Conservation (phyloP, 2,329 filamentous ascomycete species). For the Leptographium flavum region DNA sequence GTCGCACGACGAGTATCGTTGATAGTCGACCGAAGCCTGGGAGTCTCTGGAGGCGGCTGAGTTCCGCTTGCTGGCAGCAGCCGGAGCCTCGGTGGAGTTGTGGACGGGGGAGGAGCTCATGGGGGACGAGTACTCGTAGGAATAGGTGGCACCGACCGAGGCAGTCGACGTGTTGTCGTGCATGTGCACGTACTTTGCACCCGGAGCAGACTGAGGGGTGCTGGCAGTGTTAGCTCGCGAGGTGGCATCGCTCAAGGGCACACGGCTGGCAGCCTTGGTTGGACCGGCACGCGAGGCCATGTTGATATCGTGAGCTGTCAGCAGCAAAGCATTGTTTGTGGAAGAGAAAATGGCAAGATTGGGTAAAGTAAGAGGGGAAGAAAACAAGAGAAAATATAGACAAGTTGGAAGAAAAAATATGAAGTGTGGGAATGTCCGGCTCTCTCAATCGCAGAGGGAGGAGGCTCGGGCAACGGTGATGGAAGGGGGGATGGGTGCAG, state of each 20-base stretch:
- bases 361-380: background rate
- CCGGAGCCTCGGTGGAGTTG: too few species aligned
- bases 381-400: background rate
- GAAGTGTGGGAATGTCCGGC: background rate
- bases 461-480: background rate
- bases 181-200: background rate
- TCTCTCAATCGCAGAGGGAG: too few species aligned
- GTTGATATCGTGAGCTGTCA: background rate
- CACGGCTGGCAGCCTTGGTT: slow-evolving; percentile 11
- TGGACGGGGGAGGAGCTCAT: background rate
- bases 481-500: background rate
- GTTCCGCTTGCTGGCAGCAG: slow-evolving; percentile 13
- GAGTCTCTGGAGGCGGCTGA: slow-evolving; percentile 19
- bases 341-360: background rate
- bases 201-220: slow-evolving; percentile 6
- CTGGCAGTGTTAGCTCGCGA: slow-evolving; percentile 15
- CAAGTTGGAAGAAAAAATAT: background rate
- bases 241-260: slow-evolving; percentile 17
- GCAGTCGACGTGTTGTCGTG: background rate
- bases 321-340: slow-evolving; percentile 5
- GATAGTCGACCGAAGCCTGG: slow-evolving; percentile 15
- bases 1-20: slow-evolving; percentile 19
- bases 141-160: background rate
- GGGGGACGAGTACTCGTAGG: background rate
- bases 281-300: slow-evolving; percentile 14